These are phyloP conservation scores for Xylariaceae sp. DNA, from an alignment of 2,329 filamentous ascomycete genomes.

Conservation along the genomic window DNA sequence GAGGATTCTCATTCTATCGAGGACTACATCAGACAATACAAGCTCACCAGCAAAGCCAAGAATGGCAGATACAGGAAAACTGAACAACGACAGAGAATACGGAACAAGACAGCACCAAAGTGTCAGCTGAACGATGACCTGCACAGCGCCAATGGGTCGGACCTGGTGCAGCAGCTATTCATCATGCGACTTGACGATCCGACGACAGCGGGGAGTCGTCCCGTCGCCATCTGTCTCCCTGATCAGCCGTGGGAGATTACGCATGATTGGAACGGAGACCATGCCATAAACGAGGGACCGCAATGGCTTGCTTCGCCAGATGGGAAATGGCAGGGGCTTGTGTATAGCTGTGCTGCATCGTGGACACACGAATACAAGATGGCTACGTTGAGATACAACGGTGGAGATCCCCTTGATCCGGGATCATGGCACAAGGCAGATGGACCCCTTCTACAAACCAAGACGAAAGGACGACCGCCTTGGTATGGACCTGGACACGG, in stretches of 20 bases:
- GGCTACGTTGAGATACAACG: conserved; percentile 27
- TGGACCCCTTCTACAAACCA: conserved; percentile 26
- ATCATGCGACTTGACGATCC: conserved; percentile 28
- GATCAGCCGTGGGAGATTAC: conserved; percentile 32
- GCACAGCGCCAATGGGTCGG: conserved; percentile 10
- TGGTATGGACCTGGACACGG: conserved; percentile 32
- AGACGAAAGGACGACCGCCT: conserved; percentile 1
- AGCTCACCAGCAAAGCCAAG: not conserved
- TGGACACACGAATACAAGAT: conserved; percentile 36
- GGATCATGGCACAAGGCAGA: conserved; percentile 29
- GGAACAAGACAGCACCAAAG: not conserved
- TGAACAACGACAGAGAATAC: not conserved
- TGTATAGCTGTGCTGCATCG: conserved; percentile 31
- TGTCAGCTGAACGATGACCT: not conserved
- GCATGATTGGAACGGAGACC: conserved; percentile 25
- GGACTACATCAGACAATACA: not conserved
- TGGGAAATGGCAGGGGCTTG: conserved; percentile 29
- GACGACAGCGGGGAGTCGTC: conserved; percentile 17
- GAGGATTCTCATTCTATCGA: not conserved
- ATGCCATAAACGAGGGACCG: conserved; percentile 35
- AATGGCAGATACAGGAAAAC: not conserved
- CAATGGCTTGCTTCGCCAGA: conserved; percentile 32
- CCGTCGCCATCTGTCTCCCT: conserved; percentile 24
- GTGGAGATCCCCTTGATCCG: conserved; percentile 29
- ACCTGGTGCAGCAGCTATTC: conserved; percentile 31